Conservation (phyloP, 2,329 filamentous ascomycete species). For the Paradendryphiella salina region DNA sequence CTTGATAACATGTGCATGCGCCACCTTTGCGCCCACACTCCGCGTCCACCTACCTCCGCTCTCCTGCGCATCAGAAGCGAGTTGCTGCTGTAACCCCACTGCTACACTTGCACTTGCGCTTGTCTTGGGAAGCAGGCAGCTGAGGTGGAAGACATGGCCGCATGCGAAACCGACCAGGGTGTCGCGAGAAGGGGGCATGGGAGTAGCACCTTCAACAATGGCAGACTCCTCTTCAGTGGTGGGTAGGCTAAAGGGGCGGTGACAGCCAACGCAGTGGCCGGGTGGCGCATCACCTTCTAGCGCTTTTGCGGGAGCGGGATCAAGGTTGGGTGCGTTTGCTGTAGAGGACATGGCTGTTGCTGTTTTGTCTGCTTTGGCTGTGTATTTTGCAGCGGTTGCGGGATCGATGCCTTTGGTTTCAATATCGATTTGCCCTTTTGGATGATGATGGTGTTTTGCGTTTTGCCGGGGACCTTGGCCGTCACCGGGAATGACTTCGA, state of each 20-base stretch:
- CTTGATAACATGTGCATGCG: slow-evolving; percentile 77
- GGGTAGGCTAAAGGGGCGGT: slow-evolving; percentile 37
- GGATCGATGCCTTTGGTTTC: slow-evolving; percentile 37
- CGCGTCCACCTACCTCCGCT: slow-evolving; percentile 55
- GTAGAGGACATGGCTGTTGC: slow-evolving; percentile 29
- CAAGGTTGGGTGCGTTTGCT: slow-evolving; percentile 23
- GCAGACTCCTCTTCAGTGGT: slow-evolving; percentile 34
- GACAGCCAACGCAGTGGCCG: slow-evolving; percentile 44
- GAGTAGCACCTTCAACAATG: slow-evolving; percentile 28
- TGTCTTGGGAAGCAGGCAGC: slow-evolving; percentile 63
- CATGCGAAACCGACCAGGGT: slow-evolving; percentile 80
- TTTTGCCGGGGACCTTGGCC: slow-evolving; percentile 31
- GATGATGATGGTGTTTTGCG: slow-evolving; percentile 17
- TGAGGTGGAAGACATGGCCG: slow-evolving; percentile 78
- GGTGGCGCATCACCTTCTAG: slow-evolving; percentile 34
- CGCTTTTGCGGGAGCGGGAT: slow-evolving; percentile 26
- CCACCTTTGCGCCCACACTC: slow-evolving; percentile 64
- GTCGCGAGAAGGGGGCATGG: slow-evolving; percentile 52
- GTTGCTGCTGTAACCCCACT: slow-evolving; percentile 50
- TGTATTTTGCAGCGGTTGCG: slow-evolving; percentile 27
- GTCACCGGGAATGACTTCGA: slow-evolving; percentile 65
- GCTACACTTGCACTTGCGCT: slow-evolving; percentile 49
- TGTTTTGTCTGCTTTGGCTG: slow-evolving; percentile 26
- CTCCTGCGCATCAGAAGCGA: slow-evolving; percentile 49
- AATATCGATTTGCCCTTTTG: slow-evolving; percentile 32